phyloP scores from a whole-genome alignment of 2,329 filamentous ascomycete species.

The Neospermospora avenae region DNA sequence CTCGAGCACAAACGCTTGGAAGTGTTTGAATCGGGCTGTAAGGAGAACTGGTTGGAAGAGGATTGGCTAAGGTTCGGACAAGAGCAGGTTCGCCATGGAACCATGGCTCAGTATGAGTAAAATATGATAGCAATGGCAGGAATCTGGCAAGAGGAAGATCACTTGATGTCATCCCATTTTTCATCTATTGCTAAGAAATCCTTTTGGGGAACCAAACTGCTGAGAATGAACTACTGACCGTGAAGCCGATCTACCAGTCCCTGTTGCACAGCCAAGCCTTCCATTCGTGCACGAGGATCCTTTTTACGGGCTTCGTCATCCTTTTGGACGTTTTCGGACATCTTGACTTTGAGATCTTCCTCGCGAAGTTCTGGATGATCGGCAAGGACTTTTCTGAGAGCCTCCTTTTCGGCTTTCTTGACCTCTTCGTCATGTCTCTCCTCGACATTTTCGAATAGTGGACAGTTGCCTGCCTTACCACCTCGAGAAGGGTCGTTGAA shows the following conservation, averaged over 20 bases:
- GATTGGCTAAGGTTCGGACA: no score
- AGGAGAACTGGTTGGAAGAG: no score
- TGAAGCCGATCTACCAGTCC: not conserved
- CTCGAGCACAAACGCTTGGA: no score
- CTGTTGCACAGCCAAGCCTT: not conserved
- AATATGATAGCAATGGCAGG: not conserved
- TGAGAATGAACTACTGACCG: slow-evolving; percentile 9
- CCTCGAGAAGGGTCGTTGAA: slow-evolving; percentile 55
- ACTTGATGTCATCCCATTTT: slow-evolving; percentile 7
- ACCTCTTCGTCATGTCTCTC: slow-evolving; percentile 62
- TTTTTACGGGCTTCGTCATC: slow-evolving; percentile 38
- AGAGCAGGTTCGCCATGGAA: not conserved
- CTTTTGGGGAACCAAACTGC: not conserved
- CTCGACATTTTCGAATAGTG: slow-evolving; percentile 61
- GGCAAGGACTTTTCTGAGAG: slow-evolving; percentile 51
- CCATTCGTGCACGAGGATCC: slow-evolving; percentile 10
- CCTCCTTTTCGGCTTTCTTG: slow-evolving; percentile 55
- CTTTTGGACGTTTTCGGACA: slow-evolving; percentile 51
- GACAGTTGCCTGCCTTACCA: slow-evolving; percentile 55
- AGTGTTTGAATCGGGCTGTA: no score
- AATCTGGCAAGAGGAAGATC: not conserved
- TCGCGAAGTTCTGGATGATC: slow-evolving; percentile 60
- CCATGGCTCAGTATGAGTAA: not conserved
- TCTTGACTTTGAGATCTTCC: slow-evolving; percentile 54
- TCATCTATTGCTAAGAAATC: slow-evolving; percentile 3